These are phyloP conservation scores for Fusarium euwallaceae DNA, from an alignment of 2,329 filamentous ascomycete species.

Conservation along the genomic window DNA sequence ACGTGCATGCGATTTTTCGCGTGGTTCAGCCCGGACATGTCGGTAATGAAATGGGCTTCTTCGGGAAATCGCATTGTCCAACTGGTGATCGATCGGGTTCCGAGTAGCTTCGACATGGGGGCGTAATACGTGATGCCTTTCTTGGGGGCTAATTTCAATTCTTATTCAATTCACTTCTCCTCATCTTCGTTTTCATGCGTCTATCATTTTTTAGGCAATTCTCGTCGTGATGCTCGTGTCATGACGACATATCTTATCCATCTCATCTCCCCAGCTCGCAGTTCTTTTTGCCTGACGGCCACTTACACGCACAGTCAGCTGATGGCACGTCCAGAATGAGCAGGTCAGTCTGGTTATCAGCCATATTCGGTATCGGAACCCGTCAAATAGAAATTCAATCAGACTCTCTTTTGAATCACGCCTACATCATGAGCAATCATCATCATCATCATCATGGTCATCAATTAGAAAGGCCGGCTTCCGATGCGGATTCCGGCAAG, in stretches of 20 bases:
- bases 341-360: constrained; percentile 4
- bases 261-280: background rate
- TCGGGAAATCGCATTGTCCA: background rate
- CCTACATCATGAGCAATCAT: background rate
- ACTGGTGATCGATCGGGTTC: constrained; percentile 35
- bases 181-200: background rate
- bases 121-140: background rate
- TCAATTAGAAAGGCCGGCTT: constrained; percentile 23
- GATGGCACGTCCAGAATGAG: background rate
- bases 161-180: background rate
- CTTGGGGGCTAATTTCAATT: constrained; percentile 2
- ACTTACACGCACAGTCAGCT: constrained; percentile 7
- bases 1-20: background rate
- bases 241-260: constrained; percentile 6
- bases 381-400: background rate
- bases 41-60: background rate
- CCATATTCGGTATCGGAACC: background rate
- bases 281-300: background rate
- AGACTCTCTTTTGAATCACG: background rate
- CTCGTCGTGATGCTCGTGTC: background rate
- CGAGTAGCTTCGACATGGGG: constrained; percentile 15
- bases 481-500: constrained; percentile 35
- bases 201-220: background rate
- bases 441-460: background rate
- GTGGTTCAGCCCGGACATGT: background rate